A percentile compares a stretch with the other conserved stretches of the same genome.
These are phyloP conservation scores for Colletotrichum cordylinicola DNA, from an alignment of 2,329 filamentous ascomycete species.

Conservation along the genomic window DNA sequence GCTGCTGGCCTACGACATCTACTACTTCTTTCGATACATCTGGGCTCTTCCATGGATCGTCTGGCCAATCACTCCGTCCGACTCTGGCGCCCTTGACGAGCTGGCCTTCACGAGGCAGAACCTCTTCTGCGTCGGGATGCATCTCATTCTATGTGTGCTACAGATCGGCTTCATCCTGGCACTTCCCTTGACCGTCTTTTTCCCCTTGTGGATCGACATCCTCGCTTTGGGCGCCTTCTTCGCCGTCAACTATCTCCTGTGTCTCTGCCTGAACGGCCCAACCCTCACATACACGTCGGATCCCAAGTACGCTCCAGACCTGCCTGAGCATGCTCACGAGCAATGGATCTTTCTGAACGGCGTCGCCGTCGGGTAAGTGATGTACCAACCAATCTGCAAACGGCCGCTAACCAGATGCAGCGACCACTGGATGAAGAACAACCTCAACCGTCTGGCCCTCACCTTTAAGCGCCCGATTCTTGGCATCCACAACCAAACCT, in stretches of 20 bases:
- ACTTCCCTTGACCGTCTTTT: slow-evolving; percentile 55
- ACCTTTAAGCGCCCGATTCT: slow-evolving; percentile 75
- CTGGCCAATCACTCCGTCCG: slow-evolving; percentile 59
- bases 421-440: slow-evolving; percentile 72
- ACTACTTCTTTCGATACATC: slow-evolving; percentile 58
- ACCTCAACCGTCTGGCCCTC: slow-evolving; percentile 72
- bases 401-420: slow-evolving; percentile 33
- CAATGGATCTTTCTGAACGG: slow-evolving; percentile 84
- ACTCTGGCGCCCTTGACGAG: slow-evolving; percentile 66
- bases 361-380: slow-evolving; percentile 65
- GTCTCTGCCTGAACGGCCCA: slow-evolving; percentile 58
- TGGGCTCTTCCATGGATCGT: slow-evolving; percentile 67
- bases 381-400: not conserved
- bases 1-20: slow-evolving; percentile 58
- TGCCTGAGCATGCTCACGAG: slow-evolving; percentile 63
- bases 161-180: slow-evolving; percentile 66
- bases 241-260: slow-evolving; percentile 56
- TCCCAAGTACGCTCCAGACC: slow-evolving; percentile 53
- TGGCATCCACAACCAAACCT: slow-evolving; percentile 79
- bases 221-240: slow-evolving; percentile 49
- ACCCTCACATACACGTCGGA: slow-evolving; percentile 56
- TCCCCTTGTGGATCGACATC: slow-evolving; percentile 55
- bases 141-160: slow-evolving; percentile 62
- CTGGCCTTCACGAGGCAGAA: slow-evolving; percentile 65
- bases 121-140: slow-evolving; percentile 60